Evolutionary conservation across 2,329 filamentous ascomycete species (phyloP), one percentile per base, ranked within the genome.

Genomic region (Fusarium devonianum): DNA sequence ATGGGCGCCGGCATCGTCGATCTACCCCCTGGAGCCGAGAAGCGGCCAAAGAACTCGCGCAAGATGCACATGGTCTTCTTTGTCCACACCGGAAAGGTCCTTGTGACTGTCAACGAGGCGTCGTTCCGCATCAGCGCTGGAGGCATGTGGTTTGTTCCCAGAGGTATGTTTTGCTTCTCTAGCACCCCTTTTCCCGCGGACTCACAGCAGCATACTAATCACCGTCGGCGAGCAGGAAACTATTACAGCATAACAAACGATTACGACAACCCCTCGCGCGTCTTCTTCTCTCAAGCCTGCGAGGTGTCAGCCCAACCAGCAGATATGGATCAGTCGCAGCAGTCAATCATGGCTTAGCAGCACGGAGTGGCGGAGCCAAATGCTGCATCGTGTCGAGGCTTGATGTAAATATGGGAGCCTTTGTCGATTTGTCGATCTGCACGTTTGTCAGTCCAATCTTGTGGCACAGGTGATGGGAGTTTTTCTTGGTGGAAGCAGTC

Each of bases 61-160:
- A 92, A 89, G 75, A 97, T 97, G 90, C 92, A 97, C 68, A 94
- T 99, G 88, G 87, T 89, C 1, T 97, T 97, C 71, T 97, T 96
- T 64, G 88, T 99, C 21, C 87, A 91, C 62, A 82, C 83, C 33
- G 94, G 94, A 16, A 86, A 88, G 58, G 91, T 97, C 14, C 79
- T 85, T 58, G 92, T 96, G 14, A 88, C 85, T 19, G 83, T 96
- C 36, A 85, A 88, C 58, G 83, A 89, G 58, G 88, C 82, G 17
- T 77, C 80, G 54, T 97, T 99, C 69, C 85, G 88, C 47, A 92
- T 96, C 58, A 85, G 87, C 26, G 91, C 89, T 62, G 92, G 93
- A 29, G 93, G 93, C 42, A 88, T 92, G 71, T 97, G 90, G 82
- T 92, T 96, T 71, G 92, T 99, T 54, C 94, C 94, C 17, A 84